A percentile compares a stretch with the other conserved stretches of the same genome.
Conservation (phyloP, 257 asterid species). For the Handroanthus guayacan region DNA sequence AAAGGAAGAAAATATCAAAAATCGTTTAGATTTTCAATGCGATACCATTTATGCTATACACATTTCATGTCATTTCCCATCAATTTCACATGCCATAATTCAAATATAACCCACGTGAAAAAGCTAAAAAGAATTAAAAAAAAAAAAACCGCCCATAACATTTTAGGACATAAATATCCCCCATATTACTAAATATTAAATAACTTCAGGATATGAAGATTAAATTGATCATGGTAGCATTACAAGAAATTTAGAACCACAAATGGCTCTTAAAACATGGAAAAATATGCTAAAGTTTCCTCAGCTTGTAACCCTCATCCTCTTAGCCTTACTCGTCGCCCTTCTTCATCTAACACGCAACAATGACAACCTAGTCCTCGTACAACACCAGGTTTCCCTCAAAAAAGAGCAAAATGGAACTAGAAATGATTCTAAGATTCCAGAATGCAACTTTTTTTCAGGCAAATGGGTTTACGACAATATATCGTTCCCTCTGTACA, state of each 20-base stretch:
- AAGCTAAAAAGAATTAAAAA: no score
- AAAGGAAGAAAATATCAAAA: background rate
- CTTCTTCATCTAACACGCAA: conserved; percentile 25
- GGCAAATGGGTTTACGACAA: conserved; percentile 52
- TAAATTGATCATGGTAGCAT: no score
- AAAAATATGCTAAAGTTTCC: conserved; percentile 8
- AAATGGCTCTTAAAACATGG: background rate
- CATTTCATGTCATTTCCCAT: background rate
- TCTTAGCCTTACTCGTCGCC: conserved; percentile 17
- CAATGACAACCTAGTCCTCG: background rate
- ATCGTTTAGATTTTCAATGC: no score
- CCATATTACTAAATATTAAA: no score
- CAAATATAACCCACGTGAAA: no score
- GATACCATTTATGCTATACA: no score
- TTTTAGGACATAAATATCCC: no score
- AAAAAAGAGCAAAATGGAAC: background rate
- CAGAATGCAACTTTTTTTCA: conserved; percentile 44
- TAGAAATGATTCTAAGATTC: background rate
- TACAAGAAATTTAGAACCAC: background rate
- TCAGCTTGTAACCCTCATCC: conserved; percentile 23
- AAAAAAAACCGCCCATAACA: no score
- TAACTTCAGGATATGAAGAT: background rate
- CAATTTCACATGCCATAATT: background rate
- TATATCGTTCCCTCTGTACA: conserved; percentile 46
- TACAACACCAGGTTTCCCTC: conserved; percentile 13